Evolutionary conservation across 257 asterid species (phyloP), one percentile per base, ranked within the genome.

Genomic region (Solanum corneliomulleri): DNA sequence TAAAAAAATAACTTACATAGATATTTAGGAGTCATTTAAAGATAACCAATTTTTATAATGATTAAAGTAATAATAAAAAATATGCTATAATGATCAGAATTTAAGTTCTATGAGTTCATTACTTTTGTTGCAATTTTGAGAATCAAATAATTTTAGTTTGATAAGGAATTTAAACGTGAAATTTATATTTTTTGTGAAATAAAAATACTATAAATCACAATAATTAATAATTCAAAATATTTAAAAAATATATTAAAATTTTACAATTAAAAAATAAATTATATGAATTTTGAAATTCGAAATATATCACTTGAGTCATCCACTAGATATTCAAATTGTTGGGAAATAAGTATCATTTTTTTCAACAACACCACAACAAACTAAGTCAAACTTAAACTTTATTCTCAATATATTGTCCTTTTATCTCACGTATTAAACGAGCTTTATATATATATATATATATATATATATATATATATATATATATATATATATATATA

Each of bases 151-250:
- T 52, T 52, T 52, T 16, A 52, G 1, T 52, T 52, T 52, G 62
- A 52, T 0, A 9, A 6, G 10, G 0, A 52, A 1, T 52, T 49
- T 52, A 21, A 9, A 1, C 10, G 9, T 52, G 1, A 52, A 16
- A 52, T 52, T 3, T 52, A 16, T 1, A 52, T 6, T 52, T 52
- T 52, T 52, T 52, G 6, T 0, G 1, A 52, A 52, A 52, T 52
- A 52, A 52, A 52, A 52, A 21, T 16, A 16, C 0, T 52, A 52
- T 16, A 52, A 52, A 4, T 16, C 62, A 52, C 10, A 52, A 52
- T 0, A 52, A 52, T 52, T 52, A 6, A 52, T 23, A 52, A 6
- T 16, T 16, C 23, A 16, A 52, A 52, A 52, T 52, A 52, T 52
- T 52, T 0, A 16, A 52, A 52, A 52, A 3, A 52, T 16, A 16